Percentiles rank a stretch among this genome's conserved stretches.
Conservation (phyloP, 208 protist genomes). For the Wallacemonas sp. region DNA sequence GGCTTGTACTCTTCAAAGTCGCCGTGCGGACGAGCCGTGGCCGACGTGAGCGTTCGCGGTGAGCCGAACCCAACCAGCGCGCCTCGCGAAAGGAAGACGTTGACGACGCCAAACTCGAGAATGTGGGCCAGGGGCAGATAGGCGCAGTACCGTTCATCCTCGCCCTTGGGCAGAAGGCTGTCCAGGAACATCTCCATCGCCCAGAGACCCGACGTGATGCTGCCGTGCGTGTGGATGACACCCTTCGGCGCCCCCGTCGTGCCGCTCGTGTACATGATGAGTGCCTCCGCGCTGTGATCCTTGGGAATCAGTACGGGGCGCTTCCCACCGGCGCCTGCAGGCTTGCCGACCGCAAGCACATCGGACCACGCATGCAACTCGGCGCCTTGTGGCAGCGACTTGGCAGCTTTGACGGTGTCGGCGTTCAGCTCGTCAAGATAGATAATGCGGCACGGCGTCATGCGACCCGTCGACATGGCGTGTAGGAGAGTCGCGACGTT, state of each 20-base stretch:
- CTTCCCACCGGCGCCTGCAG: background rate
- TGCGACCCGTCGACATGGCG: slow-evolving; percentile 34
- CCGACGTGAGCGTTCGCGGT: slow-evolving; percentile 71
- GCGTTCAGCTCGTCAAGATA: slow-evolving; percentile 52
- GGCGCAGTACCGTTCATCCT: slow-evolving; percentile 67
- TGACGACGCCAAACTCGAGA: slow-evolving; percentile 84
- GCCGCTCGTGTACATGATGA: slow-evolving; percentile 89
- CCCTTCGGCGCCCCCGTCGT: slow-evolving; percentile 91
- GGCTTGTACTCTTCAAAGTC: slow-evolving; percentile 80
- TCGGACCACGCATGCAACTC: slow-evolving; percentile 47
- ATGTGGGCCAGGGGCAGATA: slow-evolving; percentile 94
- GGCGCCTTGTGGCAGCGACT: slow-evolving; percentile 10
- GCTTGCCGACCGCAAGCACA: slow-evolving; percentile 38
- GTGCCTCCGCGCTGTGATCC: slow-evolving; percentile 33
- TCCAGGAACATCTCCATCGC: slow-evolving; percentile 51
- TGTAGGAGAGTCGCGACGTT: slow-evolving; percentile 47
- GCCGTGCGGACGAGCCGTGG: slow-evolving; percentile 71
- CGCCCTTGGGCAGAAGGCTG: slow-evolving; percentile 8
- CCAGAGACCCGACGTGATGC: slow-evolving; percentile 40
- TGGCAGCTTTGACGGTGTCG: background rate
- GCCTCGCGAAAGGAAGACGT: slow-evolving; percentile 68
- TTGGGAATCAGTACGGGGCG: slow-evolving; percentile 7
- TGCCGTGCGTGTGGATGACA: slow-evolving; percentile 82
- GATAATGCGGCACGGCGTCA: slow-evolving; percentile 49
- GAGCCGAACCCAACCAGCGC: slow-evolving; percentile 66